Evolutionary conservation across 31 red algal species (phyloP), one percentile per base, ranked within the genome.

Genomic region (Bonnemaisonia californica): DNA sequence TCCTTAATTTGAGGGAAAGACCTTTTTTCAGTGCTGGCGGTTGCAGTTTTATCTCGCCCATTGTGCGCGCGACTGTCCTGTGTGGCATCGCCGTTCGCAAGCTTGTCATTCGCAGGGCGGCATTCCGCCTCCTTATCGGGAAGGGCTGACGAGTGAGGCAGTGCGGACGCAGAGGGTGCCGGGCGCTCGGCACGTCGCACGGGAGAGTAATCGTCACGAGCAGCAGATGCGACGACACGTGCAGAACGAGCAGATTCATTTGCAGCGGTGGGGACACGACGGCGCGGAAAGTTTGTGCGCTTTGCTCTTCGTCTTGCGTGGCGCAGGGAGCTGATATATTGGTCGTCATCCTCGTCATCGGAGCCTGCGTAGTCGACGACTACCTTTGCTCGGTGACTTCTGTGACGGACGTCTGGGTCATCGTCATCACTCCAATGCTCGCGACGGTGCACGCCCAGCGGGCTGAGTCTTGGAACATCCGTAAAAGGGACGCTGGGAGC

Each of bases 291-390:
- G 45, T 86, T 86, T 36, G 74, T 54, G 39, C 71, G 70, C 19
- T 74, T 73, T 37, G 26, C 48, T 36, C 61, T 67, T 29, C 59
- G 57, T 60, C 63, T 86, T 8, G 71, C 61, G 40, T 58, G 41
- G 47, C 82, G 69, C 12, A 86, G 71, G 18, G 69, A 76, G 57
- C 82, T 86, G 29, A 86, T 74, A 58, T 67, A 86, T 41, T 86
- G 82, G 39, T 86, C 82, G 18, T 82, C 79, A 69, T 86, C 82
- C 39, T 86, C 82, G 36, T 76, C 61, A 70, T 86, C 82, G 39
- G 69, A 76, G 19, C 82, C 82, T 67, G 57, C 71, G 32, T 86
- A 86, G 59, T 86, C 82, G 23, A 86, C 71, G 38, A 77, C 29
- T 0, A 39, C 30, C 2, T 61, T 55, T 16, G 30, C 7, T 27